Conservation (phyloP, 495 filamentous ascomycete genomes). For the Aspergillus haitiensis region DNA sequence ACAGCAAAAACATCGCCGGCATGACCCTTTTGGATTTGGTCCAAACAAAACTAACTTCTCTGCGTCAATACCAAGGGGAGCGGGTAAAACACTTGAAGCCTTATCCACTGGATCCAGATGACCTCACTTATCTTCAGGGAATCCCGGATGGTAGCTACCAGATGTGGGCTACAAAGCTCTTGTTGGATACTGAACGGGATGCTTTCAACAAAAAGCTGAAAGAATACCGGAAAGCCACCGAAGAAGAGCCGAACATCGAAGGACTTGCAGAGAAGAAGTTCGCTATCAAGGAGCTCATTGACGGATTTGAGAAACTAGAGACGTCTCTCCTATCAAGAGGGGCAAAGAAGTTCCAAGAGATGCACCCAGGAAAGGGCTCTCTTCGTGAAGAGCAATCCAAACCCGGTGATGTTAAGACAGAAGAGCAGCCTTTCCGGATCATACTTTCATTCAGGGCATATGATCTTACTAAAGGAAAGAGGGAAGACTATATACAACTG, state of each 20-base stretch:
- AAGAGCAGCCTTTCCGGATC: conserved; percentile 42
- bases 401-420: not conserved
- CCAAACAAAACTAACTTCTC: conserved; percentile 43
- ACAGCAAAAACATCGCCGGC: conserved; percentile 25
- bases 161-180: conserved; percentile 6
- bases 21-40: conserved; percentile 58
- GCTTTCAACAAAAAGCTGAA: conserved; percentile 6
- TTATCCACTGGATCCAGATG: conserved; percentile 31
- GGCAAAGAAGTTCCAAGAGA: conserved; percentile 64
- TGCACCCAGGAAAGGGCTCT: conserved; percentile 54
- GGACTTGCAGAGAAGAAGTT: conserved; percentile 53
- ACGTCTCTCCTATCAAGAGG: conserved; percentile 50
- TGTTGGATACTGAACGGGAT: conserved; percentile 1
- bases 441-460: conserved; percentile 49
- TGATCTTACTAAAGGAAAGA: conserved; percentile 52
- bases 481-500: conserved; percentile 56
- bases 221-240: conserved; percentile 4
- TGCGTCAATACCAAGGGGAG: conserved; percentile 45
- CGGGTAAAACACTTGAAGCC: conserved; percentile 18
- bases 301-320: conserved; percentile 55
- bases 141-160: conserved; percentile 2
- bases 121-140: conserved; percentile 20
- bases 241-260: conserved; percentile 16
- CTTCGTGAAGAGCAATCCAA: conserved; percentile 2
- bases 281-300: conserved; percentile 48